Base-by-base conservation (phyloP, 2,329 filamentous ascomycete genomes). In the Pseudocercospora musae region DNA sequence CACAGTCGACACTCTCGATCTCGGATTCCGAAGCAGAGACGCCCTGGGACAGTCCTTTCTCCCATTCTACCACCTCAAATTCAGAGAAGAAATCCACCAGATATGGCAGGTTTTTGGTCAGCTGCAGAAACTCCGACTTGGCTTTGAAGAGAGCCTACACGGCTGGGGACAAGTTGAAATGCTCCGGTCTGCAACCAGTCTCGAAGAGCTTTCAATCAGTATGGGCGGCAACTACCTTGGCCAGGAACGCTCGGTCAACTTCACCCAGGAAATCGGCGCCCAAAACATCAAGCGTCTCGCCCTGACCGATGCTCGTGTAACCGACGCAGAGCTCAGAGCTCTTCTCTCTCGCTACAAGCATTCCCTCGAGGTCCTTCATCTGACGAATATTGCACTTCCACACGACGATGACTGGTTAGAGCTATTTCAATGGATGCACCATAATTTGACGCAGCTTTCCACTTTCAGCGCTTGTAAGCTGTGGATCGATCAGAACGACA, bases 191-290 rank as follows among this genome's bases (percentile, higher is more conserved):
- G 33, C 33, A 2, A n/a, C 13, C 33, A 15, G n/a, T 37, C 13
- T 37, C 33, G 33, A 37, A 37, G 33, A 37, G 5, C 33, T 37
- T 4, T 37, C 33, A n/a, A 37, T 37, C 4, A 37, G 33, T 7
- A 37, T 37, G 33, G 13, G 3, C 5, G 33, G 13, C 33, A n/a
- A 4, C 13, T 3, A n/a, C 11, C 13, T 5, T 37, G 15, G 2
- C 3, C 13, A 2, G 1, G 13, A 1, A 37, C 4, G 11, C 13
- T n/a, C 33, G 1, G 1, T 37, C 2, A 0, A 2, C 5, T 37
- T n/a, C 1, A 13, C 33, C 4, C 13, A 6, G 4, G 33, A 37
- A 1, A 15, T 37, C 1, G 33, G 33, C 1, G 33, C 33, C 1
- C 6, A 1, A 6, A 37, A 37, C 13, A 15, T 37, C 33, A 37